These are phyloP conservation scores for Venturia nashicola DNA, from an alignment of 2,329 filamentous ascomycete genomes.

Conservation along the genomic window DNA sequence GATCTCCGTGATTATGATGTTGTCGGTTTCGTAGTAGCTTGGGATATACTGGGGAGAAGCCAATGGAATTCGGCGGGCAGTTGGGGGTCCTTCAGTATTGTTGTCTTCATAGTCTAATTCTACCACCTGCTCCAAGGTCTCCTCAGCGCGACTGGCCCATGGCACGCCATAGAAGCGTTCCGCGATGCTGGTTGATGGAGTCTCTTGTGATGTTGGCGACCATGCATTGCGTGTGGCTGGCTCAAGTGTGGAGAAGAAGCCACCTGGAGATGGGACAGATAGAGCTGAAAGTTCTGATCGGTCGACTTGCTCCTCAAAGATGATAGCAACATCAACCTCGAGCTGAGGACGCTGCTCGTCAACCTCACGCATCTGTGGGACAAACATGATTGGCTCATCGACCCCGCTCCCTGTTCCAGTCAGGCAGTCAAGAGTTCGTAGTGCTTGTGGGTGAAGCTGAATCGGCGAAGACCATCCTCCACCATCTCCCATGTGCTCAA, in stretches of 20 bases:
- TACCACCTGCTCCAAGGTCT: slow-evolving; percentile 6
- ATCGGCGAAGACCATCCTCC: slow-evolving; percentile 45
- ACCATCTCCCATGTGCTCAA: slow-evolving; percentile 20
- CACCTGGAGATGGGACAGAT: slow-evolving; percentile 81
- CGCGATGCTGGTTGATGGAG: slow-evolving; percentile 79
- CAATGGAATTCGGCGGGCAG: slow-evolving; percentile 44
- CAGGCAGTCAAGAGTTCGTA: slow-evolving; percentile 51
- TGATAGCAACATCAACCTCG: slow-evolving; percentile 42
- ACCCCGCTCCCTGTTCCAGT: slow-evolving; percentile 12
- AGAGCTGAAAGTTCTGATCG: slow-evolving; percentile 65
- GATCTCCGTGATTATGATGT: background rate
- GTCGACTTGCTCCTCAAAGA: slow-evolving; percentile 13
- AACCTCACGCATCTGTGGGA: slow-evolving; percentile 52
- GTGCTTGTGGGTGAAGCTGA: slow-evolving; percentile 62
- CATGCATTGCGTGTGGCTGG: slow-evolving; percentile 68
- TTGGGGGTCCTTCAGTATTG: slow-evolving; percentile 51
- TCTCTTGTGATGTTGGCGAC: slow-evolving; percentile 39
- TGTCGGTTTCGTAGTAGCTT: background rate
- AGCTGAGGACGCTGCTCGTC: slow-evolving; percentile 36
- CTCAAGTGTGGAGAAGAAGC: slow-evolving; percentile 80
- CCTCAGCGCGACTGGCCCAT: slow-evolving; percentile 38
- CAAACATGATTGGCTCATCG: slow-evolving; percentile 29
- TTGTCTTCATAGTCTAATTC: slow-evolving; percentile 35
- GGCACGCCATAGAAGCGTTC: slow-evolving; percentile 83
- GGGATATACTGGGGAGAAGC: slow-evolving; percentile 20